A percentile compares a stretch with the other conserved stretches of the same genome.
phyloP scores from a whole-genome alignment of 345 rosid species.

The Syzygium oleosum region DNA sequence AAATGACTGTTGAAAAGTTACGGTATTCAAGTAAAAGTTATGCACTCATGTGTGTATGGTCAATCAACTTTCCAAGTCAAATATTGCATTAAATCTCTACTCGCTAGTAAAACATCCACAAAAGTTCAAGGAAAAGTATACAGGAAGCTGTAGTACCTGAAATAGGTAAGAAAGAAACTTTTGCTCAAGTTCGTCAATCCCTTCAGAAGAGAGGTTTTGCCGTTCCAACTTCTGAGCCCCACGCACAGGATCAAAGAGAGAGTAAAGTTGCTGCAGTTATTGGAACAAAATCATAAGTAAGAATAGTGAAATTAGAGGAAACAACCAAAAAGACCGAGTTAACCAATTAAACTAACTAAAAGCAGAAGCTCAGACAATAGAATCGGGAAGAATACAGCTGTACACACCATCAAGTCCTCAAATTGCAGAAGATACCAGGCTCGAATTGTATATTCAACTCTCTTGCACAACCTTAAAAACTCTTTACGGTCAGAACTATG shows the following conservation, averaged over 20 bases:
- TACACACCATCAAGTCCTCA: slow-evolving; percentile 83
- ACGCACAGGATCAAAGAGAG: slow-evolving; percentile 74
- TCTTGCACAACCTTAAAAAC: slow-evolving; percentile 84
- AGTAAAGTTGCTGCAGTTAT: slow-evolving; percentile 71
- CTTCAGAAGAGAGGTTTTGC: slow-evolving; percentile 53
- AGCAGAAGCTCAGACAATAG: neutral
- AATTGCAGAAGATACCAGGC: slow-evolving; percentile 96
- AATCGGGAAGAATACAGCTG: neutral
- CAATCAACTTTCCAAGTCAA: neutral
- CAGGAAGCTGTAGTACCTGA: slow-evolving; percentile 39
- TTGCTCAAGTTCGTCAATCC: slow-evolving; percentile 76
- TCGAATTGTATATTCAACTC: slow-evolving; percentile 88
- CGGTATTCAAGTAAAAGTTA: too few relatives aligned
- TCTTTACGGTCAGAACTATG: slow-evolving; percentile 57
- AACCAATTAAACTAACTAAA: neutral
- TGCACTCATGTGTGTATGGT: too few relatives aligned
- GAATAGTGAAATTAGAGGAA: neutral
- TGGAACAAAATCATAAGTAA: neutral
- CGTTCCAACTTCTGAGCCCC: slow-evolving; percentile 76
- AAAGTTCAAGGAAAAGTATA: neutral
- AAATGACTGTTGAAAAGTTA: too few relatives aligned
- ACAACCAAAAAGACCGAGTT: neutral
- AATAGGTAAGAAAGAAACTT: slow-evolving; percentile 77
- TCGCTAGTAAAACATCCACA: neutral
- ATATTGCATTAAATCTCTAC: neutral